These are phyloP conservation scores for Coix lacrymajobi DNA, from an alignment of 176 grass and related monocot species.

Conservation along the genomic window DNA sequence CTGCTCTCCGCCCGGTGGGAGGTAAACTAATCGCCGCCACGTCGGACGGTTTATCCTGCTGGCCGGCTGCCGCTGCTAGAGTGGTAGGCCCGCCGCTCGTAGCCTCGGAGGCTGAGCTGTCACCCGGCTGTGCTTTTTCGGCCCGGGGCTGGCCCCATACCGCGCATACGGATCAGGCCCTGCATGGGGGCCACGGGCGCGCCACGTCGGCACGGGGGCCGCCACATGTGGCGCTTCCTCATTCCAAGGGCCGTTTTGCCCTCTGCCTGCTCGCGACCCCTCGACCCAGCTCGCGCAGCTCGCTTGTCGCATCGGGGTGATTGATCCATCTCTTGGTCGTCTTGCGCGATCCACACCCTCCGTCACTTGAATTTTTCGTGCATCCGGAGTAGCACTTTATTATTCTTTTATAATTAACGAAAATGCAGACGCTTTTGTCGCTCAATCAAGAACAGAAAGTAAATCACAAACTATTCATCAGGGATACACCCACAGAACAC, in stretches of 20 bases:
- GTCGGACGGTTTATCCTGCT: constrained; percentile 18
- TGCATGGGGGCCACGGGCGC: not conserved
- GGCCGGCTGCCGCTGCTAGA: not conserved
- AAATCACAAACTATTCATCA: not conserved
- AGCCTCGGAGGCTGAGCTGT: constrained; percentile 24
- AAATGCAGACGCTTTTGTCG: not conserved
- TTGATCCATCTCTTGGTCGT: not conserved
- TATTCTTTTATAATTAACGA: not conserved
- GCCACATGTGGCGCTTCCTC: constrained; percentile 47
- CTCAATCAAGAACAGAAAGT: no score
- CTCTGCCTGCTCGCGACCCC: not conserved
- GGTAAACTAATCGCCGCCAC: constrained; percentile 25
- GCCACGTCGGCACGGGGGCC: constrained; percentile 20
- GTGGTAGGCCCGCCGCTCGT: constrained; percentile 2
- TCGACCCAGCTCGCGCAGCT: not conserved
- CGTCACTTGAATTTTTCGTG: not conserved
- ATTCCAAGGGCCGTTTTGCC: constrained; percentile 31
- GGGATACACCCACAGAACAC: no score
- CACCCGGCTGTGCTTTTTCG: not conserved
- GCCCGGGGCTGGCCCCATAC: not conserved
- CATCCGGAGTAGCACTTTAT: no score
- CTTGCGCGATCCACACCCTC: not conserved
- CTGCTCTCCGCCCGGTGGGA: not conserved
- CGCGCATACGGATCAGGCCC: not conserved
- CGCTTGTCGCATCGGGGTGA: not conserved